Conservation (phyloP, 2,329 filamentous ascomycete species). For the Aspergillus sergii region DNA sequence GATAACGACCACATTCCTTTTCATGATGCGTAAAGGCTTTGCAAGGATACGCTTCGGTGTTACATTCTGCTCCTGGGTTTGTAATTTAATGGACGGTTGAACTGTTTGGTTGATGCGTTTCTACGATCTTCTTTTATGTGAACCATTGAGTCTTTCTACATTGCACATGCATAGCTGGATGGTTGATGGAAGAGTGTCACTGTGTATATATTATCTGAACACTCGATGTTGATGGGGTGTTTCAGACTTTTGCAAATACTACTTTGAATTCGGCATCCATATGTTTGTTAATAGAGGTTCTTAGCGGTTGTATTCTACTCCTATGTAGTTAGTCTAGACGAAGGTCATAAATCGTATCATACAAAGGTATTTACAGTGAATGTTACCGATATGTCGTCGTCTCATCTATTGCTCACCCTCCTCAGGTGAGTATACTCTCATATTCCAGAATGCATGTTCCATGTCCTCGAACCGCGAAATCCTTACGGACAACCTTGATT, state of each 20-base stretch:
- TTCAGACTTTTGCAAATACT: not conserved
- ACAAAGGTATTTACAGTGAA: not conserved
- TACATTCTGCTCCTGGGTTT: constrained; percentile 12
- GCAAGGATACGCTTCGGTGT: constrained; percentile 9
- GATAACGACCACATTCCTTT: constrained; percentile 3
- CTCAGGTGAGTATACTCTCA: constrained; percentile 35
- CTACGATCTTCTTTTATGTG: not conserved
- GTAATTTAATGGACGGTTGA: constrained; percentile 16
- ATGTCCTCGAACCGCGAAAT: constrained; percentile 34
- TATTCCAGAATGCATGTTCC: constrained; percentile 42
- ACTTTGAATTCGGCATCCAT: not conserved
- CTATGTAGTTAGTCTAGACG: not conserved
- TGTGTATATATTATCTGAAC: constrained; percentile 12
- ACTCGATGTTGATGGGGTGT: not conserved
- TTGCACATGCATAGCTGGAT: constrained; percentile 2
- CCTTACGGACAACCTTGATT: constrained; percentile 23
- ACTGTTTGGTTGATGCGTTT: not conserved
- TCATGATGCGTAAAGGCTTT: not conserved
- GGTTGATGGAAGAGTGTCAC: not conserved
- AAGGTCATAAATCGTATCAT: not conserved
- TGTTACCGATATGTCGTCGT: not conserved
- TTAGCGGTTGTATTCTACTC: not conserved
- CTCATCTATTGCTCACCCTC: constrained; percentile 2
- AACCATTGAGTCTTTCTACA: not conserved
- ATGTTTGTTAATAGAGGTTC: too few relatives aligned